Conservation (phyloP, 202 grass and related monocot species). For the Hordeum pubiflorum region DNA sequence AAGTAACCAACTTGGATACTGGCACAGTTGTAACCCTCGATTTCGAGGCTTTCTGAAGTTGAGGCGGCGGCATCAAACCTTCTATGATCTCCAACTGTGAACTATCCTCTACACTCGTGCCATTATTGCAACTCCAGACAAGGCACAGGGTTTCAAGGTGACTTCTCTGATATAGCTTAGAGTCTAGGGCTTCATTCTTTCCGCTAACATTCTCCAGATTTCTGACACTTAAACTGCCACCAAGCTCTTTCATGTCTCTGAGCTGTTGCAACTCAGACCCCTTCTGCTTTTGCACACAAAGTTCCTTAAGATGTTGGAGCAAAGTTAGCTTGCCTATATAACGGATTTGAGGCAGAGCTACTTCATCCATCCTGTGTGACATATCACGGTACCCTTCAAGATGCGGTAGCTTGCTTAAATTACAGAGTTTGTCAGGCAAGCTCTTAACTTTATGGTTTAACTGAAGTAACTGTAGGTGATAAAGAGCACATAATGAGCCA, state of each 20-base stretch:
- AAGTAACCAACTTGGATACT: not conserved
- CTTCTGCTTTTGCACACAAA: conserved; percentile 26
- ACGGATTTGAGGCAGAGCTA: not conserved
- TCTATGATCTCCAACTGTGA: conserved; percentile 11
- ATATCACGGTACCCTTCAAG: not conserved
- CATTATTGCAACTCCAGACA: not conserved
- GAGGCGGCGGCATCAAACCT: conserved; percentile 7
- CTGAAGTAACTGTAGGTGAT: conserved; percentile 31
- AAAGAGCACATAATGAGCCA: conserved; percentile 17
- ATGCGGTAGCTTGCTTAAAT: conserved; percentile 21
- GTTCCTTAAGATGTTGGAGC: not conserved
- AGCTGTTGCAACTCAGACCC: conserved; percentile 33
- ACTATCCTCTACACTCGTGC: not conserved
- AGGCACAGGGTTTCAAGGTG: not conserved
- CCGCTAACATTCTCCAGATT: conserved; percentile 32
- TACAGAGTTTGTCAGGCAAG: conserved; percentile 15
- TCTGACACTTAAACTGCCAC: conserved; percentile 8
- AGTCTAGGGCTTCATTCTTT: conserved; percentile 27
- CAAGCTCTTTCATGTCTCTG: conserved; percentile 24
- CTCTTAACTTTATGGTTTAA: not conserved
- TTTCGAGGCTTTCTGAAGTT: conserved; percentile 7
- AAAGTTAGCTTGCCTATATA: conserved; percentile 36
- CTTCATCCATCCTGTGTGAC: not conserved
- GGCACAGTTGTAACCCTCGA: not conserved
- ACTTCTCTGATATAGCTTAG: conserved; percentile 16